Percentiles rank a stretch among this genome's conserved stretches.
These are phyloP conservation scores for Protomyces gravidus DNA, from an alignment of 1,139 yeast species.

Conservation along the genomic window DNA sequence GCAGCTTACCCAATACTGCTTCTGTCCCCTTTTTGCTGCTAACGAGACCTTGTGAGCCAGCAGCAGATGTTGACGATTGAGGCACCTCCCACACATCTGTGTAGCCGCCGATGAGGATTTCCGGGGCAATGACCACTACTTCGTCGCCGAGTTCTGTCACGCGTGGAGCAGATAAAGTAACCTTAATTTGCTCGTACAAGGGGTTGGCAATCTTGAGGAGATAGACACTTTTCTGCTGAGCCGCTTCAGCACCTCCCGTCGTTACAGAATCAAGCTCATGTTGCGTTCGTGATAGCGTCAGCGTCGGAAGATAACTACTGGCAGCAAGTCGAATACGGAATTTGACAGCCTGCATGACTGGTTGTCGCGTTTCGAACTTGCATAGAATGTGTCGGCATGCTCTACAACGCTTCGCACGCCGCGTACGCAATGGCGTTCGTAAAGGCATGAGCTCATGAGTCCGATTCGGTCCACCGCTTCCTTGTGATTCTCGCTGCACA, in stretches of 20 bases:
- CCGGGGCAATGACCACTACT: slow-evolving; percentile 31
- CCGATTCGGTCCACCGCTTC: background rate
- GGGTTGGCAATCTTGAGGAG: slow-evolving; percentile 33
- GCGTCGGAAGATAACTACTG: background rate
- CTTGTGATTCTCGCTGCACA: background rate
- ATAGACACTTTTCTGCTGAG: slow-evolving; percentile 7
- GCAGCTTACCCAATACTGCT: background rate
- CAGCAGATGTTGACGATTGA: background rate
- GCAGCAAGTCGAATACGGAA: background rate
- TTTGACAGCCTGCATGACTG: background rate
- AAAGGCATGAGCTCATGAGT: slow-evolving; percentile 27
- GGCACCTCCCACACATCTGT: slow-evolving; percentile 30
- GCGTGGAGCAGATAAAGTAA: slow-evolving; percentile 32
- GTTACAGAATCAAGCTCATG: background rate
- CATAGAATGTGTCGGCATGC: slow-evolving; percentile 35
- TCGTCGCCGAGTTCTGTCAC: slow-evolving; percentile 30
- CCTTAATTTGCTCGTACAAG: slow-evolving; percentile 27
- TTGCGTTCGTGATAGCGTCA: background rate
- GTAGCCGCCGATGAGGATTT: slow-evolving; percentile 30
- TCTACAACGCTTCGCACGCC: slow-evolving; percentile 35
- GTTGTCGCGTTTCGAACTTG: slow-evolving; percentile 33
- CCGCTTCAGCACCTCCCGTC: background rate
- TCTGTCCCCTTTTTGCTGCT: background rate
- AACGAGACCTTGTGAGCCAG: background rate
- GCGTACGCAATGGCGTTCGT: slow-evolving; percentile 33